Conservation (phyloP, 192 early-diverging fungal genomes). For the Backusella circina region DNA sequence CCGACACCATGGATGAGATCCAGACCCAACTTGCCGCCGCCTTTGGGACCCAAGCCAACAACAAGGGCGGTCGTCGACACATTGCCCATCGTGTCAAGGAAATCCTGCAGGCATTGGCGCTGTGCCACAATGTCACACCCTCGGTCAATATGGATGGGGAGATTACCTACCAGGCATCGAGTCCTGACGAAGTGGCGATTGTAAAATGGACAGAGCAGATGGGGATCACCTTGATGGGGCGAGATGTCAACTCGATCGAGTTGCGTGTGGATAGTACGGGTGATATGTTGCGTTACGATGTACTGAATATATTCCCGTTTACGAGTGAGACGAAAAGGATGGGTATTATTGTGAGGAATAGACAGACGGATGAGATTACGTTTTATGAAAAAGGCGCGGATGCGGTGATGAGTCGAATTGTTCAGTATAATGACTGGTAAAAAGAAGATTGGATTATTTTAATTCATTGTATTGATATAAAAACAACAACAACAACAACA, state of each 20-base stretch:
- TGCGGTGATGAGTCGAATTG: constrained; percentile 83
- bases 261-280: constrained; percentile 55
- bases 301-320: constrained; percentile 93
- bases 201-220: constrained; percentile 88
- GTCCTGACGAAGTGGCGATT: constrained; percentile 96
- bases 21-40: constrained; percentile 61
- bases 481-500: no score
- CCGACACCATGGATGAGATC: constrained; percentile 91
- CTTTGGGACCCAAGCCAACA: constrained; percentile 32
- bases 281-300: constrained; percentile 62
- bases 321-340: constrained; percentile 96
- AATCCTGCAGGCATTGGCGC: constrained; percentile 81
- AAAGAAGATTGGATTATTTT: neutral
- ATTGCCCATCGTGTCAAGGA: constrained; percentile 82
- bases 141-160: constrained; percentile 55
- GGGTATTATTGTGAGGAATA: constrained; percentile 86
- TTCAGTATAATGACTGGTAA: constrained; percentile 89
- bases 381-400: constrained; percentile 97
- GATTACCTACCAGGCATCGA: constrained; percentile 90
- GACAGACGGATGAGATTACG: constrained; percentile 67
- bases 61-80: constrained; percentile 69
- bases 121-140: constrained; percentile 93
- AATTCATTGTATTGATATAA: no score
- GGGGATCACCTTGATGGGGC: constrained; percentile 76
- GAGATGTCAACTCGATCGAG: constrained; percentile 70